Evolutionary conservation across 345 rosid species (phyloP).

Genomic region (Gynandropsis gynandra): DNA sequence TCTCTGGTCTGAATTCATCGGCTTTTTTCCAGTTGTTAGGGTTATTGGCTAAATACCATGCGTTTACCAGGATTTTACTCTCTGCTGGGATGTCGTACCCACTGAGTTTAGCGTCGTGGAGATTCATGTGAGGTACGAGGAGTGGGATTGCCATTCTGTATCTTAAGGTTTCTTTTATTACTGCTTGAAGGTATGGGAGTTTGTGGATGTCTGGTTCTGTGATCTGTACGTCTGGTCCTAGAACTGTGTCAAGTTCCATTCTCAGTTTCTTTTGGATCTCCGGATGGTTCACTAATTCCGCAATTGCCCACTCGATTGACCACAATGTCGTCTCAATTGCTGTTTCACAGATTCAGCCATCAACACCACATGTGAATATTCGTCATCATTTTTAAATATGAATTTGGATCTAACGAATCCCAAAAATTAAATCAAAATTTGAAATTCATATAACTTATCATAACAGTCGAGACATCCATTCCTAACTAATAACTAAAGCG

Average conservation of each 20-base stretch:
- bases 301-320: slow-evolving; percentile 96
- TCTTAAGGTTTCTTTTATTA: slow-evolving; percentile 83
- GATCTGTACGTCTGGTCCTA: slow-evolving; percentile 63
- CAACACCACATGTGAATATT: neutral
- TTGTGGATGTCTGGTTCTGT: slow-evolving; percentile 78
- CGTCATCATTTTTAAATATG: too few species aligned
- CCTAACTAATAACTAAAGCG: too few species aligned
- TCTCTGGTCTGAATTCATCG: slow-evolving; percentile 90
- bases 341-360: slow-evolving; percentile 24
- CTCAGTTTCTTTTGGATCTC: slow-evolving; percentile 71
- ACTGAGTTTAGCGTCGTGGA: slow-evolving; percentile 78
- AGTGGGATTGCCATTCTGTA: slow-evolving; percentile 95
- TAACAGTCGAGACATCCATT: too few species aligned
- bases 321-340: slow-evolving; percentile 95
- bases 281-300: slow-evolving; percentile 91
- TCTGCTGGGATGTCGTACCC: slow-evolving; percentile 90
- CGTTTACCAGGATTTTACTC: slow-evolving; percentile 90
- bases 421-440: too few species aligned
- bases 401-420: too few species aligned
- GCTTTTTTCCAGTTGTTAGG: slow-evolving; percentile 80
- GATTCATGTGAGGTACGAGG: slow-evolving; percentile 98
- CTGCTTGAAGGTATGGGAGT: slow-evolving; percentile 93
- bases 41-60: slow-evolving; percentile 98
- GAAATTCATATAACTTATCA: too few species aligned
- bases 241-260: slow-evolving; percentile 61